Evolutionary conservation across 305 asterid genomes (phyloP).

Genomic region (Plantago coronopus): DNA sequence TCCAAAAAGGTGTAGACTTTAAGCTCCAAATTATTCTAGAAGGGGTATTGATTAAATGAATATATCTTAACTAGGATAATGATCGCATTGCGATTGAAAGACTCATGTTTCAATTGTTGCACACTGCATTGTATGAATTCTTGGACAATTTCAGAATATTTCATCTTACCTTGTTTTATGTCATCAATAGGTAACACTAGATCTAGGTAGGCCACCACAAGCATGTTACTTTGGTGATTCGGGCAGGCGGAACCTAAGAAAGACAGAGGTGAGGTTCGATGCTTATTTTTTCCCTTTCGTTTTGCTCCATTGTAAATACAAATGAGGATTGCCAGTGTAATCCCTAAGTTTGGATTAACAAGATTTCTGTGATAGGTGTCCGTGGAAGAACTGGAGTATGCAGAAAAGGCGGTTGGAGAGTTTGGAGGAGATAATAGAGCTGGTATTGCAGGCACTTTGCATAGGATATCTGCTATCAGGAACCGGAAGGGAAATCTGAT

Average conservation of each 20-base stretch:
- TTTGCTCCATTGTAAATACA: neutral
- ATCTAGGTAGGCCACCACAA: constrained; percentile 67
- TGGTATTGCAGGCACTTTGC: constrained; percentile 73
- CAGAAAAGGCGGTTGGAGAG: constrained; percentile 60
- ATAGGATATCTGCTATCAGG: constrained; percentile 71
- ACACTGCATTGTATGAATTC: constrained; percentile 1
- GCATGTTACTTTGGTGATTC: constrained; percentile 53
- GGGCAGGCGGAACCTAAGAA: constrained; percentile 42
- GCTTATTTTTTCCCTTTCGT: neutral
- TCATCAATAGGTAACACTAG: constrained; percentile 56
- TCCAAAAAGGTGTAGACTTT: neutral
- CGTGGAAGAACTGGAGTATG: constrained; percentile 50
- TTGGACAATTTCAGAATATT: constrained; percentile 1
- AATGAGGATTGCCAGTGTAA: too few relatives aligned
- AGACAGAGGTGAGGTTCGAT: constrained; percentile 43
- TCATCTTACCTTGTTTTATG: constrained; percentile 11
- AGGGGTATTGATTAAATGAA: neutral
- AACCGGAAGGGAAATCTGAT: constrained; percentile 49
- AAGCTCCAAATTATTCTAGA: neutral
- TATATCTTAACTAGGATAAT: neutral
- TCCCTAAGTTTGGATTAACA: constrained; percentile 14
- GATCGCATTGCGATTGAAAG: neutral
- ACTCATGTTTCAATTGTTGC: neutral
- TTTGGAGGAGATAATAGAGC: constrained; percentile 68
- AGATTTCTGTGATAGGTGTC: constrained; percentile 46